Evolutionary conservation across 306 rosid species (phyloP), one percentile per base, ranked within the genome.

Genomic region (Calophaca sinica): DNA sequence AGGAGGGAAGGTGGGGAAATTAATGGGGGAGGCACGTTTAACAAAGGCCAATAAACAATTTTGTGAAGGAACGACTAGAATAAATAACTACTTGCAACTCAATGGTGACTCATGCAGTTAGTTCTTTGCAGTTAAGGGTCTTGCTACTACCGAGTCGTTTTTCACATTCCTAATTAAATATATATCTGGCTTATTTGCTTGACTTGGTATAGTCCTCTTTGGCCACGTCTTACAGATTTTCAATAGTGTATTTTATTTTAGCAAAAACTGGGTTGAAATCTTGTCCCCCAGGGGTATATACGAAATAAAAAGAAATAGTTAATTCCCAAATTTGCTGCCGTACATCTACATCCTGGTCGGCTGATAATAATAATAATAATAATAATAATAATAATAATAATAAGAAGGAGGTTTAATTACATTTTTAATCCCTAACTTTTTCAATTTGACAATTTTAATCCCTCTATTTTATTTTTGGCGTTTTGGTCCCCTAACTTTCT

Each of bases 131-230:
- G 26, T 20, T 20, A 20, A 20, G 63, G 3, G 46, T 39, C 36
- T 12, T 32, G 42, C 1, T 38, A 38, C 35, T 20, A 20, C 49
- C n/a, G n/a, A n/a, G n/a, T n/a, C n/a, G n/a, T n/a, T n/a, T 33
- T 9, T 14, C 49, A 15, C 58, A 10, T 10, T 70, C 63, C 3
- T 45, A 53, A 50, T 26, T 60, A 72, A 15, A 62, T 14, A 11
- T 53, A 1, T 62, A 2, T 20, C 26, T 35, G 58, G 28, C 76
- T 75, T 48, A 75, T 75, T 52, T 29, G 38, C 79, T 75, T 74
- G 81, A 75, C 84, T 70, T 44, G 57, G 74, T 41, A 48, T 7
- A 31, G 15, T 75, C 52, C 5, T 57, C 49, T 4, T 36, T 14
- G 80, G 51, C 51, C 14, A 53, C 13, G 49, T 51, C 66, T 52